Conservation (phyloP, 78 protist genomes). For the Blattamonas nauphoetae region DNA sequence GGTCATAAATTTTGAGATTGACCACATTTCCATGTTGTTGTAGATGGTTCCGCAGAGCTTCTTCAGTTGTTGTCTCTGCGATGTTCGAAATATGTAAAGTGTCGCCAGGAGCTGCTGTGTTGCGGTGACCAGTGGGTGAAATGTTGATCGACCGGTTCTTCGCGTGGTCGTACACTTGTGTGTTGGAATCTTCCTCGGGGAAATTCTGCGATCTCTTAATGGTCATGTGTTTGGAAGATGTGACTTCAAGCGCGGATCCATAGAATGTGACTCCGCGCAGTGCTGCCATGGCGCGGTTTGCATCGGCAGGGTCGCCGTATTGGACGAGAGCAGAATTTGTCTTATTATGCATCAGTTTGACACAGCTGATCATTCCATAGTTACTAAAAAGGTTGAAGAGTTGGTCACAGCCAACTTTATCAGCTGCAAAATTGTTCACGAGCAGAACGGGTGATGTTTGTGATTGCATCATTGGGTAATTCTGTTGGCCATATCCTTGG, state of each 20-base stretch:
- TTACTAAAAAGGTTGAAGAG: conserved; percentile 30
- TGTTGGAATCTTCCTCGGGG: neutral
- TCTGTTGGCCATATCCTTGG: neutral
- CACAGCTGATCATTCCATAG: conserved; percentile 3
- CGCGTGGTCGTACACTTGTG: neutral
- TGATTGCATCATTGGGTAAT: neutral
- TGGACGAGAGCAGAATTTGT: conserved; percentile 6
- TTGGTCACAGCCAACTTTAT: conserved; percentile 2
- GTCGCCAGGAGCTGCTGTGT: neutral
- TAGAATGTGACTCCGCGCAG: neutral
- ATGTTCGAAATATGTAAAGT: neutral
- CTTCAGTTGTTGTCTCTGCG: neutral
- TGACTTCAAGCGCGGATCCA: neutral
- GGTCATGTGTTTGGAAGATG: neutral
- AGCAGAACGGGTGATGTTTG: neutral
- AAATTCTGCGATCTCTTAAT: neutral
- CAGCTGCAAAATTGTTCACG: neutral
- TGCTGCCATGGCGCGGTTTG: neutral
- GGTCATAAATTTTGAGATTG: neutral
- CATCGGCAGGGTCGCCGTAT: neutral
- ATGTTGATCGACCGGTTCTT: neutral
- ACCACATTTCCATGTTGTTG: neutral
- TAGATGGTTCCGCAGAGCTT: neutral
- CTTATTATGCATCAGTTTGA: conserved; percentile 3
- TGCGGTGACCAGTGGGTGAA: neutral